Evolutionary conservation across 176 grass and related monocot genomes (phyloP), one percentile per base, ranked within the genome.

Genomic region (Musa schizocarpa): DNA sequence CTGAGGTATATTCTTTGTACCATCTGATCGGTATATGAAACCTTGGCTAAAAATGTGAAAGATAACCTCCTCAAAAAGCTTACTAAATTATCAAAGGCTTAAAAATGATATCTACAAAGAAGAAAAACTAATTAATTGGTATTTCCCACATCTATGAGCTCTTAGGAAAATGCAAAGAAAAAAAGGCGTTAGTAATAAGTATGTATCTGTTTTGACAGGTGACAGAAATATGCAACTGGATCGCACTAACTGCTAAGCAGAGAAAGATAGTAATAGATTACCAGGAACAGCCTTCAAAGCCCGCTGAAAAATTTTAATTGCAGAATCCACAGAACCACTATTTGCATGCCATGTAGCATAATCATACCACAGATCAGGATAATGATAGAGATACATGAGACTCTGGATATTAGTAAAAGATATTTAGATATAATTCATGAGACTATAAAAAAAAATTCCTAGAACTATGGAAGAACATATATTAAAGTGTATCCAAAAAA

Each of bases 281-380:
- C 90, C 95, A 89, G 90, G 95, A 83, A 98, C 81, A 50, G 95
- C 95, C 76, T 93, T 98, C 72, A 93, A 74, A 87, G 95, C 88
- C 24, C 95, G 90, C 69, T 98, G 95, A 87, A 98, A 91, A 86
- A 93, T 81, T 87, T 98, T 98, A 63, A 88, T 77, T 17, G 95
- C 86, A 66, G 95, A 85, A 87, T 98, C 95, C 29, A 79, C 63
- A 66, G 88, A 92, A 77, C 90, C 86, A 16, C 78, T 93, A 68
- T 85, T 93, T 34, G 78, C 86, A 78, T 93, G 84, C 94, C 90
- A 98, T 64, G 72, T 93, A 69, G 88, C 86, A 80, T 93, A 98
- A 82, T 93, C 94, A 84, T 93, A 93, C 94, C 94, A 93, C 85
- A 89, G 77, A 88, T 98, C 94, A 88, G 94, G 90, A 83, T 98